Evolutionary conservation across 1,284 basidiomycete genomes (phyloP).

Genomic region (Fistulina hepatica): DNA sequence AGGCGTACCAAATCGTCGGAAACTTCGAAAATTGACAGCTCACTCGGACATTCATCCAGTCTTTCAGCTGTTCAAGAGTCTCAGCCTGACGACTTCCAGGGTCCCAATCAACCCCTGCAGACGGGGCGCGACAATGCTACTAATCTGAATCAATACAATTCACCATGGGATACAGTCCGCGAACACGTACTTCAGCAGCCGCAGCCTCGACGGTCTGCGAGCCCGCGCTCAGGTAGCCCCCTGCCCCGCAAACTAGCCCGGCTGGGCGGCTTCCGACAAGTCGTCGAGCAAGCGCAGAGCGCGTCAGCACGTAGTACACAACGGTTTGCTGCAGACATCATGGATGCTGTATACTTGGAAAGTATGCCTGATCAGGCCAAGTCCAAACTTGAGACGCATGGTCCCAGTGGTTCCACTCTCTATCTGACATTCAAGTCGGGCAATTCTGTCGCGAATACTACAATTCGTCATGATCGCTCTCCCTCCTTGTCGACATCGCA

Average conservation of each 20-base stretch:
- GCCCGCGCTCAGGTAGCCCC: constrained; percentile 15
- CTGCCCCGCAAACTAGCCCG: constrained; percentile 39
- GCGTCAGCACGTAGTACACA: constrained; percentile 29
- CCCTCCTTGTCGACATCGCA: background rate
- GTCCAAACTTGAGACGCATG: constrained; percentile 22
- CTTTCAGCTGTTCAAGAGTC: constrained; percentile 5
- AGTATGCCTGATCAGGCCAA: constrained; percentile 14
- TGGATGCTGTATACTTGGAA: constrained; percentile 22
- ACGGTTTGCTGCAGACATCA: constrained; percentile 39
- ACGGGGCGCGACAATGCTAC: constrained; percentile 17
- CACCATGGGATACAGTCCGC: constrained; percentile 44
- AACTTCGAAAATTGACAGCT: too few relatives aligned
- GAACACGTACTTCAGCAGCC: constrained; percentile 36
- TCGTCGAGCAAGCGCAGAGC: constrained; percentile 39
- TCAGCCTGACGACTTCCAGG: constrained; percentile 6
- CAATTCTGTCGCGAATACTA: constrained; percentile 24
- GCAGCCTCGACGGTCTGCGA: constrained; percentile 10
- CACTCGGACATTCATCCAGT: background rate
- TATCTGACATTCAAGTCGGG: constrained; percentile 41
- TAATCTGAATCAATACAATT: constrained; percentile 29
- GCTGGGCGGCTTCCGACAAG: constrained; percentile 47
- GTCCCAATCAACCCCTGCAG: constrained; percentile 11
- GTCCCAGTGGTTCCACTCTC: constrained; percentile 27
- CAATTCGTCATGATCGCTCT: background rate
- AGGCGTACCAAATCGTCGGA: background rate